Base-by-base conservation (phyloP, 441 rosid species). In the Aleurites moluccanus region DNA sequence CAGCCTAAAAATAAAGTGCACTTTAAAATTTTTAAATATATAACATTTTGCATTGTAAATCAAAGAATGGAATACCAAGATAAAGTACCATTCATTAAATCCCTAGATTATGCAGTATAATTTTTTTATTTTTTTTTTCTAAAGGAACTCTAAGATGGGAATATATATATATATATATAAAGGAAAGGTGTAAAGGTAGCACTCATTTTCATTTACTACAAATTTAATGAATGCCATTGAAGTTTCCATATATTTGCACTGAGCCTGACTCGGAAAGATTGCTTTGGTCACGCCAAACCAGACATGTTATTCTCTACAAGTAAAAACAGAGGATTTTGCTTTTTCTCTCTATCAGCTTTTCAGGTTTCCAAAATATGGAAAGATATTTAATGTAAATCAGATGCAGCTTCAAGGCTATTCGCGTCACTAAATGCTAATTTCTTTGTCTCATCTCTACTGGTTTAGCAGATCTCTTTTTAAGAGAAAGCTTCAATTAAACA, bases 331-430 rank as follows among this genome's bases (percentile, higher is more conserved):
- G n/a, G 21, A 38, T 75, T 73, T 49, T 49, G 40, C 64, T 70
- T 23, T 23, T 66, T 40, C 21, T 33, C 35, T 53, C 23, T 67
- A 70, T 60, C 72, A 76, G 67, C 63, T 67, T 81, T 73, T 68
- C 62, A 72, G 81, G 73, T 76, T 78, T 80, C 70, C 77, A 59
- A 62, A 44, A 49, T 25, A 64, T 67, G 59, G 75, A 61, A 75
- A 79, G 70, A 35, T 67, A 67, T 74, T 76, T 64, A 80, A 79
- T 57, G 82, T 72, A 81, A 76, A 75, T 67, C 64, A 72, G 50
- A 67, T 62, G 64, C 64, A 56, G 56, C 42, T 74, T 80, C 69
- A 72, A 68, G 83, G 69, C 83, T 70, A 72, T 75, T 65, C 70
- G 62, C 74, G 79, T 81, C 73, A 76, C 77, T 73, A 44, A 73